Conservation (phyloP, 2,329 filamentous ascomycete species). For the Sporothrix variecibatus region DNA sequence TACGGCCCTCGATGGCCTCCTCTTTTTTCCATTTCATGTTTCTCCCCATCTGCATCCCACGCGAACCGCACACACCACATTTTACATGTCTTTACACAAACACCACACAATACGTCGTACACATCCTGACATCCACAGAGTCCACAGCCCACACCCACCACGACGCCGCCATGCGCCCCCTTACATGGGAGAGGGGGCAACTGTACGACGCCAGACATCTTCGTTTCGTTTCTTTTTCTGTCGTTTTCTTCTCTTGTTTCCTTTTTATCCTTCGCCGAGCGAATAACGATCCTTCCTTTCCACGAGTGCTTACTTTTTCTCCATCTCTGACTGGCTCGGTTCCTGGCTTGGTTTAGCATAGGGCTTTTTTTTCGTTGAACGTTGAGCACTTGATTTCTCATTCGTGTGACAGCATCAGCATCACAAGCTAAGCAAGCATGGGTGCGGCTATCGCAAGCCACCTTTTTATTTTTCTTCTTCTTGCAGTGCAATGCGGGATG, state of each 20-base stretch:
- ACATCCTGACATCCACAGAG: not conserved
- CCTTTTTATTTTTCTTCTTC: not conserved
- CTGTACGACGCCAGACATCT: not conserved
- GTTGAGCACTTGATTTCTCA: not conserved
- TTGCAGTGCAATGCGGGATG: not conserved
- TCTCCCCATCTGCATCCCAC: slow-evolving; percentile 11
- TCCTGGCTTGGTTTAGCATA: not conserved
- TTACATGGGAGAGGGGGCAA: not conserved
- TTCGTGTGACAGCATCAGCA: not conserved
- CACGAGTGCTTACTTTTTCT: not conserved
- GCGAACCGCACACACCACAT: not conserved
- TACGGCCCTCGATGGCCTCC: not conserved
- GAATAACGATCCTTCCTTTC: not conserved
- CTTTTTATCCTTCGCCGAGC: not conserved
- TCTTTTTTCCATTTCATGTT: slow-evolving; percentile 14
- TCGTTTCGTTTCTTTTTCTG: not conserved
- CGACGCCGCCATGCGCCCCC: not conserved
- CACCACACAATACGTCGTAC: not conserved
- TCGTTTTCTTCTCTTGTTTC: not conserved
- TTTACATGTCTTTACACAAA: not conserved
- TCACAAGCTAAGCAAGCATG: not conserved
- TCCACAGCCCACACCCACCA: slow-evolving; percentile 1
- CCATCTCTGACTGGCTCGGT: slow-evolving; percentile 1
- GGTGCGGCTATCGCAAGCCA: not conserved
- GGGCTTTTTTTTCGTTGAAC: too few relatives aligned